Evolutionary conservation across 768 basidiomycete species (phyloP).

Genomic region (Clitopilus passeckerianus): DNA sequence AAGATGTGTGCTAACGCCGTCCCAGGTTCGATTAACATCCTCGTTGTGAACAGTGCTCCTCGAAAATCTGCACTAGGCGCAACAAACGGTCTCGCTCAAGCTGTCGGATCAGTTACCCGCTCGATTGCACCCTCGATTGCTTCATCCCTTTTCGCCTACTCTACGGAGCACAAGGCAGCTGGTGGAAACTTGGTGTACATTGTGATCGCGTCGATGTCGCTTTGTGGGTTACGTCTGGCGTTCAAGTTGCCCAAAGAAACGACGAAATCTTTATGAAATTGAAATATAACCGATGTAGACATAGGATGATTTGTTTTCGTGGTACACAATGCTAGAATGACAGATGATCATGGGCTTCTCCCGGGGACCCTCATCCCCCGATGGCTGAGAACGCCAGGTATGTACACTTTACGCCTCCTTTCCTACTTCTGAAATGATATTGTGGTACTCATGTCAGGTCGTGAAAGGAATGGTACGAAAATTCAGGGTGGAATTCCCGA

Average conservation of each 20-base stretch:
- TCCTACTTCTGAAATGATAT: too few species aligned
- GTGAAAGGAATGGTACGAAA: too few species aligned
- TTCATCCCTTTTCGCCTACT: constrained; percentile 53
- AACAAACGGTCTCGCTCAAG: constrained; percentile 53
- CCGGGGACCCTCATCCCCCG: too few species aligned
- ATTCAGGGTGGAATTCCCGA: too few species aligned
- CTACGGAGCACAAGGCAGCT: constrained; percentile 34
- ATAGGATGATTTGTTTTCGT: not conserved
- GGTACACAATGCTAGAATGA: too few species aligned
- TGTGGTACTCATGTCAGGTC: too few species aligned
- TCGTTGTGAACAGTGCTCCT: constrained; percentile 38
- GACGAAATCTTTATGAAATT: not conserved
- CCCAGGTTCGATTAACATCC: constrained; percentile 44
- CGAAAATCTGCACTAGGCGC: constrained; percentile 39
- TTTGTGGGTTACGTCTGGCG: constrained; percentile 21
- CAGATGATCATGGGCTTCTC: too few species aligned
- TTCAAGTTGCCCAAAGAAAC: constrained; percentile 15
- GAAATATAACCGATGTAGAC: not conserved
- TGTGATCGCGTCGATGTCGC: constrained; percentile 22
- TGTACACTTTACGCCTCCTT: too few species aligned
- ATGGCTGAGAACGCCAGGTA: too few species aligned
- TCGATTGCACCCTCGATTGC: constrained; percentile 49
- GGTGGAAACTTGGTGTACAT: constrained; percentile 43
- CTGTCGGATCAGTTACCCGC: constrained; percentile 40
- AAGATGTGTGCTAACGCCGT: constrained; percentile 1